Percentiles rank a stretch among this genome's conserved stretches.
phyloP scores from a whole-genome alignment of 2,329 filamentous ascomycete genomes.

The Grosmannia serpens region DNA sequence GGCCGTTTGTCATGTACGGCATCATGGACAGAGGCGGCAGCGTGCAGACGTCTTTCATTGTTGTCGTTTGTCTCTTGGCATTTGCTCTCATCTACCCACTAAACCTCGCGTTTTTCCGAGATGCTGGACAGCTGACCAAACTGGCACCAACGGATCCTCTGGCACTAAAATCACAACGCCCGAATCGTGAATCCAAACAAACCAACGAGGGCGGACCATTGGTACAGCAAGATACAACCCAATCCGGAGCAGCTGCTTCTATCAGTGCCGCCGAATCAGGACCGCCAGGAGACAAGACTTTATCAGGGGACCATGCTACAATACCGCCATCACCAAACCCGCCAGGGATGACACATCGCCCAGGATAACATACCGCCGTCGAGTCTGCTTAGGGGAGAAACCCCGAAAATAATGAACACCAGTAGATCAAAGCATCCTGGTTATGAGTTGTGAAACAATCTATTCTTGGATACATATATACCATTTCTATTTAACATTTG shows the following conservation, averaged over 20 bases:
- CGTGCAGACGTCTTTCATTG: conserved; percentile 52
- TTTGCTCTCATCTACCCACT: conserved; percentile 35
- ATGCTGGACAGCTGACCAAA: conserved; percentile 27
- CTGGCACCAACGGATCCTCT: neutral
- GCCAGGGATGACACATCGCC: neutral
- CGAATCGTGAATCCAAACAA: too few species aligned
- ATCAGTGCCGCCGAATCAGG: too few species aligned
- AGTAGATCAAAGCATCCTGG: neutral
- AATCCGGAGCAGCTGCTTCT: too few species aligned
- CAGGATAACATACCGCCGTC: too few species aligned
- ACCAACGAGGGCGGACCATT: too few species aligned
- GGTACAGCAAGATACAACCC: too few species aligned
- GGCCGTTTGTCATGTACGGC: conserved; percentile 63
- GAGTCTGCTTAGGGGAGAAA: too few species aligned
- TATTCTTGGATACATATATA: neutral
- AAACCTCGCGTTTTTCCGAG: conserved; percentile 33
- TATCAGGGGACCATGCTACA: too few species aligned
- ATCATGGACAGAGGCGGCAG: conserved; percentile 48
- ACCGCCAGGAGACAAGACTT: too few species aligned
- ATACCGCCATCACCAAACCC: too few species aligned
- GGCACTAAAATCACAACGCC: too few species aligned
- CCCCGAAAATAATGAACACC: neutral
- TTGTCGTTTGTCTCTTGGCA: conserved; percentile 44
- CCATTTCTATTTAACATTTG: neutral
- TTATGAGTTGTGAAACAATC: neutral